phyloP scores from a whole-genome alignment of 495 filamentous ascomycete species.

The Penicillium manginii region DNA sequence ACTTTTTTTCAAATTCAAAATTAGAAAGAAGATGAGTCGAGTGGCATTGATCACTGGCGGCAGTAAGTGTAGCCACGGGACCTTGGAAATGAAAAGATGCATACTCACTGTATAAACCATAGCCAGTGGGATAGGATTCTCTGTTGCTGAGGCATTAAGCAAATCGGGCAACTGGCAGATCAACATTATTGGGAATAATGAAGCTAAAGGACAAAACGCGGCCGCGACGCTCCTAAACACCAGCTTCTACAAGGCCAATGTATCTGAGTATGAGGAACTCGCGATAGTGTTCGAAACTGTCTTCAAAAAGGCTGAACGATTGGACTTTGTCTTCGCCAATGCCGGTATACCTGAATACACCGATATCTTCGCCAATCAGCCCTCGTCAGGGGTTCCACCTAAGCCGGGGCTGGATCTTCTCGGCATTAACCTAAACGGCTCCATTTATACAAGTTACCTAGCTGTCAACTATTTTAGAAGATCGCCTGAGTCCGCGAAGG shows the following conservation, averaged over 20 bases:
- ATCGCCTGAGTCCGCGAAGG: constrained; percentile 14
- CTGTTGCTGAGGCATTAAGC: constrained; percentile 21
- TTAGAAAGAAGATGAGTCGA: constrained; percentile 3
- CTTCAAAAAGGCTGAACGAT: constrained; percentile 6
- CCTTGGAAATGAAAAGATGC: not conserved
- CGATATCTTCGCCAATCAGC: constrained; percentile 9
- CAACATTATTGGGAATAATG: constrained; percentile 22
- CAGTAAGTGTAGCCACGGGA: constrained; percentile 6
- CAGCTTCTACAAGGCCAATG: constrained; percentile 21
- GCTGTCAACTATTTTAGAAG: constrained; percentile 36
- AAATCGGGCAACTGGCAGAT: constrained; percentile 20
- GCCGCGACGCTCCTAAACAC: constrained; percentile 5
- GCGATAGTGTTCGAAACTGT: constrained; percentile 12
- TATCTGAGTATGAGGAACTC: constrained; percentile 18
- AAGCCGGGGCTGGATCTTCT: constrained; percentile 55
- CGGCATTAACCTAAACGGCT: constrained; percentile 64
- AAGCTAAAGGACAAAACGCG: constrained; percentile 16
- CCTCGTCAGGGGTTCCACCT: constrained; percentile 33
- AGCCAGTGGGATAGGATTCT: constrained; percentile 31
- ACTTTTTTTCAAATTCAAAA: not conserved
- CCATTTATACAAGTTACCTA: constrained; percentile 65
- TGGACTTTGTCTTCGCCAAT: constrained; percentile 35
- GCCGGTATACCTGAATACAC: constrained; percentile 19
- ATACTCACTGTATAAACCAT: not conserved
- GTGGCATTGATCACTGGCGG: constrained; percentile 22